phyloP scores from a whole-genome alignment of 225 moss, liverwort and hornwort genomes.

The Takakia lepidozioides region DNA sequence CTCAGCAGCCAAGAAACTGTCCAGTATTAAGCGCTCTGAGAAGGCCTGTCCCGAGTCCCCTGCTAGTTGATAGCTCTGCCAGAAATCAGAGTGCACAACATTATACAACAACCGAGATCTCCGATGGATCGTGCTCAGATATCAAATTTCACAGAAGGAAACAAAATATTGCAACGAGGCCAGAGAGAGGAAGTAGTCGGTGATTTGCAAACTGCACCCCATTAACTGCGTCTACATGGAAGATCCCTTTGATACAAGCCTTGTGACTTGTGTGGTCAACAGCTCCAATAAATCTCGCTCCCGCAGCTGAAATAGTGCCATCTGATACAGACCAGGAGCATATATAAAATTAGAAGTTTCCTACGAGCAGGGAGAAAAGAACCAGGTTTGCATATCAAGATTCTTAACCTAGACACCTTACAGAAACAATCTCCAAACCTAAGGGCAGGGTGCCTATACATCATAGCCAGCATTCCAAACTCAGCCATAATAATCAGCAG shows the following conservation, averaged over 20 bases:
- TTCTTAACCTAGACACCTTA: too few species aligned
- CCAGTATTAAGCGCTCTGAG: slow-evolving; percentile 58
- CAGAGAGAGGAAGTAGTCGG: not conserved
- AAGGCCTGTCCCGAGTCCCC: slow-evolving; percentile 71
- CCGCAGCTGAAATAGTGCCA: slow-evolving; percentile 26
- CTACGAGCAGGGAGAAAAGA: too few species aligned
- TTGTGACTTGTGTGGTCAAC: slow-evolving; percentile 23
- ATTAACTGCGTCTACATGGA: slow-evolving; percentile 26
- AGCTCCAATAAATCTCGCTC: slow-evolving; percentile 36
- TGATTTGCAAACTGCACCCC: slow-evolving; percentile 10
- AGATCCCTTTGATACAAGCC: slow-evolving; percentile 17
- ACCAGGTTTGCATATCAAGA: too few species aligned
- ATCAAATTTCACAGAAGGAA: too few species aligned
- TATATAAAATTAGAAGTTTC: too few species aligned
- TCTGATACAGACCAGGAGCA: slow-evolving; percentile 7
- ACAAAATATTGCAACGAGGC: not conserved
- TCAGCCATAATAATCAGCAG: too few species aligned
- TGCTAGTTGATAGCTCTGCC: slow-evolving; percentile 81
- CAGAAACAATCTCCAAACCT: too few species aligned
- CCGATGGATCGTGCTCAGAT: not conserved
- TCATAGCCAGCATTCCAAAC: too few species aligned
- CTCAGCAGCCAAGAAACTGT: slow-evolving; percentile 37
- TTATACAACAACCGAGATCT: not conserved
- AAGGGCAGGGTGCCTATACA: too few species aligned
- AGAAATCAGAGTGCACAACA: not conserved